A percentile compares a stretch with the other conserved stretches of the same genome.
phyloP scores from a whole-genome alignment of 805 yeast genomes.

The Saccharomycopsis fodiens region DNA sequence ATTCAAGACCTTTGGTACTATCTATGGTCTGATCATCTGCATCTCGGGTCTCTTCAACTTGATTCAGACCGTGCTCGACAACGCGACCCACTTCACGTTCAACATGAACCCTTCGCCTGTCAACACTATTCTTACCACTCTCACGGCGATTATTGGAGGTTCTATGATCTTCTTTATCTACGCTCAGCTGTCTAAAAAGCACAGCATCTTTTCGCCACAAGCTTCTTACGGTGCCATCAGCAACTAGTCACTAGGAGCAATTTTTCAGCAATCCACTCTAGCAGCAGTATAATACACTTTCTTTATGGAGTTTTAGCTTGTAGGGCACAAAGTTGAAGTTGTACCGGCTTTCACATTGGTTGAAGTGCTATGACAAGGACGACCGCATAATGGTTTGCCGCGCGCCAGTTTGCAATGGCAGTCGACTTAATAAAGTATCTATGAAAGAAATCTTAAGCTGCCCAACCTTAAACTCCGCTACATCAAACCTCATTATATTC shows the following conservation, averaged over 20 bases:
- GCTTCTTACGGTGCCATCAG: background rate
- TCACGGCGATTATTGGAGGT: slow-evolving; percentile 48
- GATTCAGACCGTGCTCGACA: slow-evolving; percentile 62
- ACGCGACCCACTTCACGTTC: slow-evolving; percentile 58
- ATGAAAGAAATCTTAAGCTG: too few species aligned
- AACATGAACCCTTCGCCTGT: slow-evolving; percentile 75
- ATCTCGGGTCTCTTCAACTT: slow-evolving; percentile 77
- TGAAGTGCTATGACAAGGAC: too few species aligned
- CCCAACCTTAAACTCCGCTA: too few species aligned
- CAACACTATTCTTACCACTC: slow-evolving; percentile 45
- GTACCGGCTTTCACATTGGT: too few species aligned
- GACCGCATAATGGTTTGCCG: too few species aligned
- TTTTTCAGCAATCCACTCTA: too few species aligned
- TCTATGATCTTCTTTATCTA: slow-evolving; percentile 36
- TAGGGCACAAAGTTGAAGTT: too few species aligned
- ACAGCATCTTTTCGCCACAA: background rate
- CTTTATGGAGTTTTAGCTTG: too few species aligned
- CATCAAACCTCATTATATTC: too few species aligned
- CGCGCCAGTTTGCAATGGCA: too few species aligned
- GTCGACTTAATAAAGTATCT: too few species aligned
- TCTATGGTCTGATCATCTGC: slow-evolving; percentile 81
- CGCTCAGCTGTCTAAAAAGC: background rate
- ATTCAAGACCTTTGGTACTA: slow-evolving; percentile 82
- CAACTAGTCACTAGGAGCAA: background rate
- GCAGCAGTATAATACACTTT: too few species aligned